These are phyloP conservation scores for Babesia sp. DNA, from an alignment of 169 alveolate species.

Conservation along the genomic window DNA sequence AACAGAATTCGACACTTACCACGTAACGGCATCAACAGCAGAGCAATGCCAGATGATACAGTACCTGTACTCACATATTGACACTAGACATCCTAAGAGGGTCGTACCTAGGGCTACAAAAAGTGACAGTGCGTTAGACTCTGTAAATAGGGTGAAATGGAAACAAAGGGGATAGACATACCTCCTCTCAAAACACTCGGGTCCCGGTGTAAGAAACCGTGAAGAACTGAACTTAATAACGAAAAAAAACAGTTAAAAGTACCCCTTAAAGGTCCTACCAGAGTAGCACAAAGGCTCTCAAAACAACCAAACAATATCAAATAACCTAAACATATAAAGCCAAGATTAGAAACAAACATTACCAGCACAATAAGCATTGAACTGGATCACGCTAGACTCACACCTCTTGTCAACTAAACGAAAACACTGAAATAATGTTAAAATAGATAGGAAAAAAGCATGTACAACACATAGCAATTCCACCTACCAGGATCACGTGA, in stretches of 20 bases:
- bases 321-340: not conserved
- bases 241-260: not conserved
- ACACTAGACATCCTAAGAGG: too few species aligned
- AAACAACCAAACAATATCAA: slow-evolving; percentile 37
- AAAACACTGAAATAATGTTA: slow-evolving; percentile 21
- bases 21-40: slow-evolving; percentile 39
- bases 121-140: not conserved
- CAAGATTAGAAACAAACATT: not conserved
- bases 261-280: slow-evolving; percentile 43
- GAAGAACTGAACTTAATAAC: slow-evolving; percentile 15
- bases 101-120: slow-evolving; percentile 21
- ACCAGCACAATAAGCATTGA: slow-evolving; percentile 66
- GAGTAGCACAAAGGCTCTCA: slow-evolving; percentile 20
- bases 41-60: slow-evolving; percentile 9
- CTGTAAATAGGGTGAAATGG: not conserved
- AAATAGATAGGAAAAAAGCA: not conserved
- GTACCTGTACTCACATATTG: slow-evolving; percentile 9
- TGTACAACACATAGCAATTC: not conserved
- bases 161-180: not conserved
- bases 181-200: slow-evolving; percentile 1
- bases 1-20: slow-evolving; percentile 6
- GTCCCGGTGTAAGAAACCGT: slow-evolving; percentile 20
- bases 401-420: slow-evolving; percentile 14
- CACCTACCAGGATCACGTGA: slow-evolving; percentile 50
- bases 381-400: slow-evolving; percentile 32